Percentiles rank a stretch among this genome's conserved stretches.
Evolutionary conservation across 106 monocot species (phyloP).

Genomic region (Xerophyta viscosa): DNA sequence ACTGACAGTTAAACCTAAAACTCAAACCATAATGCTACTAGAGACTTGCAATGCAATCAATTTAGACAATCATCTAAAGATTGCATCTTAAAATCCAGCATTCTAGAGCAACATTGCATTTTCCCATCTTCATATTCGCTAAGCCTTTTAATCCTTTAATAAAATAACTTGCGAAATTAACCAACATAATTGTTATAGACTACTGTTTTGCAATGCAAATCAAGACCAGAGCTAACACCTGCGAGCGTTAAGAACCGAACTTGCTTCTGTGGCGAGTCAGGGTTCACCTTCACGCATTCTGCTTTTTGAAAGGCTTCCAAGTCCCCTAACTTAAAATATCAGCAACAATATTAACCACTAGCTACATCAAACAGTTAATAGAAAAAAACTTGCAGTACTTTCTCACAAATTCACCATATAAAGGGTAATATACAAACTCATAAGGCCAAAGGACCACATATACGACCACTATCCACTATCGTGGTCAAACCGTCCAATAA

Average conservation of each 20-base stretch:
- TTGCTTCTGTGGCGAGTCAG: conserved; percentile 92
- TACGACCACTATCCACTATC: not conserved
- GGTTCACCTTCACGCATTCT: conserved; percentile 84
- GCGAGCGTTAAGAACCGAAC: conserved; percentile 75
- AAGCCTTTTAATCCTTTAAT: not conserved
- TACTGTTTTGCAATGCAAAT: not conserved
- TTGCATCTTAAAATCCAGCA: no score
- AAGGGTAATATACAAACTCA: not conserved
- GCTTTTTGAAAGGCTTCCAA: conserved; percentile 61
- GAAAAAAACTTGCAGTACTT: not conserved
- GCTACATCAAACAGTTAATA: not conserved
- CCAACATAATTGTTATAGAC: not conserved
- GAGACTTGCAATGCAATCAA: no score
- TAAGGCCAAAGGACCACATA: not conserved
- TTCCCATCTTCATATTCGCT: no score
- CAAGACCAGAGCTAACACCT: conserved; percentile 24
- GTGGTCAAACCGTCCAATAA: not conserved
- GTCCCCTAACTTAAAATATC: conserved; percentile 39
- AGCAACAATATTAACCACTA: not conserved
- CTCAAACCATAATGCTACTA: no score
- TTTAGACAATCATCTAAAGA: no score
- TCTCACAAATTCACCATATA: not conserved
- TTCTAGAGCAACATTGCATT: no score
- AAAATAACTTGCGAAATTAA: not conserved
- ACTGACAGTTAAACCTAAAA: no score